Evolutionary conservation across 169 alveolate species (phyloP).

Genomic region (Toxoplasma gondii): DNA sequence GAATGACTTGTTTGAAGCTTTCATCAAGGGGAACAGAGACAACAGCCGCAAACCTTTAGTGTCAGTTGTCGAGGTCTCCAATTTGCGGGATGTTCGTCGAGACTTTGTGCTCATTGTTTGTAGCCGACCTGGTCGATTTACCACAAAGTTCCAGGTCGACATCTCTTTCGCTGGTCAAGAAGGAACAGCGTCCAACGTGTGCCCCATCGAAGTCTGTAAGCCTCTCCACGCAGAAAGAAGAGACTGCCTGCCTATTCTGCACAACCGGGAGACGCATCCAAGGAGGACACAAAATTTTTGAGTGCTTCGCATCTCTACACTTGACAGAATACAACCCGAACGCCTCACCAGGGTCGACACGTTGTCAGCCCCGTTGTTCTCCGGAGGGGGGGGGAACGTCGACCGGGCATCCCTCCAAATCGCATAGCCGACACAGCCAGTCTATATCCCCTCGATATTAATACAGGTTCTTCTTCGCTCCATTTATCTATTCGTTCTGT

Average conservation of each 20-base stretch:
- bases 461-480: too few relatives aligned
- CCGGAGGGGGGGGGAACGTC: too few relatives aligned
- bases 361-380: too few relatives aligned
- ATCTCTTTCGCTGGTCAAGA: not conserved
- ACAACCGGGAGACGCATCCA: too few relatives aligned
- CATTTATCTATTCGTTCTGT: too few relatives aligned
- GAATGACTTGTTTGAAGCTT: conserved; percentile 41
- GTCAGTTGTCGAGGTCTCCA: conserved; percentile 30
- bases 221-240: not conserved
- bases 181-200: not conserved
- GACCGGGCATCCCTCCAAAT: too few relatives aligned
- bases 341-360: too few relatives aligned
- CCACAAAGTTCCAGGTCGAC: not conserved
- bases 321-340: too few relatives aligned
- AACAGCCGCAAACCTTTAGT: conserved; percentile 31
- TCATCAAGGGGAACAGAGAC: conserved; percentile 23
- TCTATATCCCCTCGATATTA: too few relatives aligned
- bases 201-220: conserved; percentile 35
- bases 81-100: not conserved
- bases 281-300: too few relatives aligned
- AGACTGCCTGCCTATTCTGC: not conserved
- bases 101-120: conserved; percentile 23
- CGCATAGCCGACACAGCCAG: too few relatives aligned
- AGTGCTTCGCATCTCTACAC: too few relatives aligned
- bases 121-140: conserved; percentile 25